A percentile compares a stretch with the other conserved stretches of the same genome.
Evolutionary conservation across 1,139 yeast genomes (phyloP).

Genomic region (Zygosaccharomyces sapae): DNA sequence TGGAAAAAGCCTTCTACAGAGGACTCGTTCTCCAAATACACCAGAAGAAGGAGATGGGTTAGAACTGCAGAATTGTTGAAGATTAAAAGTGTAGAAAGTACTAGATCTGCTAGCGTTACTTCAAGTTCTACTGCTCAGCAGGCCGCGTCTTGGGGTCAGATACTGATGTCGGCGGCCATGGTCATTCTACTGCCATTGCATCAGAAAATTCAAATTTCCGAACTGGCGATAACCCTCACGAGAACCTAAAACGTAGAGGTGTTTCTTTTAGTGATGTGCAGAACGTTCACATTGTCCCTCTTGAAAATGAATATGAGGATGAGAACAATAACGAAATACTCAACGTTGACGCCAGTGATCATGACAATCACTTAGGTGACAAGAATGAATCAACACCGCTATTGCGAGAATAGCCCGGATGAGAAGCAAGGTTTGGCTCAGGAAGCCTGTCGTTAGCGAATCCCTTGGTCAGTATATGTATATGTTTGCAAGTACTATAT

Average conservation of each 20-base stretch:
- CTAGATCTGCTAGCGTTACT: constrained; percentile 2
- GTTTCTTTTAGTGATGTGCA: constrained; percentile 32
- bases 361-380: not conserved
- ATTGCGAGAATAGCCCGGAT: not conserved
- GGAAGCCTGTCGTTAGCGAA: too few species aligned
- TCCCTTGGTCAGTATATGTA: too few species aligned
- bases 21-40: constrained; percentile 83
- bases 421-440: not conserved
- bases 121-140: constrained; percentile 1
- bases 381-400: not conserved
- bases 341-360: too few species aligned
- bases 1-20: constrained; percentile 92
- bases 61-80: constrained; percentile 81
- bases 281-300: constrained; percentile 30
- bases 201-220: not conserved
- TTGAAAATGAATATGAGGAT: constrained; percentile 12
- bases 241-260: constrained; percentile 18
- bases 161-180: not conserved
- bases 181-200: not conserved
- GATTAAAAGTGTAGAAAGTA: constrained; percentile 5
- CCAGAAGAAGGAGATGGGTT: constrained; percentile 93
- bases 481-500: not conserved
- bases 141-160: constrained; percentile 1
- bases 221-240: not conserved
- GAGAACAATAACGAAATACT: not conserved